A percentile compares a stretch with the other conserved stretches of the same genome.
Conservation (phyloP, 495 filamentous ascomycete species). For the Xylaria curta region DNA sequence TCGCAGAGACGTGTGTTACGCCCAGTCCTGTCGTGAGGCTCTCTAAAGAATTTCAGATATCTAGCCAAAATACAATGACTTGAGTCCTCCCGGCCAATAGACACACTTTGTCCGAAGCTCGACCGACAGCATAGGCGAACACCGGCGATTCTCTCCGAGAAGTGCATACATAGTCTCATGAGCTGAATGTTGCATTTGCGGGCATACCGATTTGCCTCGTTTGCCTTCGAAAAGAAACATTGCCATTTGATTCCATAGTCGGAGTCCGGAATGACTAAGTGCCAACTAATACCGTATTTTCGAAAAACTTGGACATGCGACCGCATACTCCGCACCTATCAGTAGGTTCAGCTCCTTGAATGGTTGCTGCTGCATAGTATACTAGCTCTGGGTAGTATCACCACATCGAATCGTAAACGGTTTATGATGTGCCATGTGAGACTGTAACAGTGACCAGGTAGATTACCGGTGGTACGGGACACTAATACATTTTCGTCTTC, state of each 20-base stretch:
- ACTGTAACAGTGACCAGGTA: neutral
- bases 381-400: neutral
- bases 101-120: neutral
- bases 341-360: neutral
- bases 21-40: neutral
- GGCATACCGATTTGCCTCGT: conserved; percentile 6
- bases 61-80: neutral
- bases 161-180: neutral
- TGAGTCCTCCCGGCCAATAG: neutral
- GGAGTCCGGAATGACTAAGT: conserved; percentile 7
- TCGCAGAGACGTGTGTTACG: neutral
- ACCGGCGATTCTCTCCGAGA: conserved; percentile 17
- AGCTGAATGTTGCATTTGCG: conserved; percentile 16
- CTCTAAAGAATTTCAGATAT: neutral
- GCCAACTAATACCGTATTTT: neutral
- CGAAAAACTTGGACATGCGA: neutral
- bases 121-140: neutral
- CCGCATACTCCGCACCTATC: neutral
- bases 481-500: conserved; percentile 1
- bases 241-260: neutral
- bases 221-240: neutral
- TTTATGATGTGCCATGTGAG: neutral
- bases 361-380: neutral
- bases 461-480: conserved; percentile 15
- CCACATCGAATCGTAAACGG: conserved; percentile 6